Percentiles rank a stretch among this genome's conserved stretches.
These are phyloP conservation scores for Lepidium didymum DNA, from an alignment of 345 rosid genomes.

Conservation along the genomic window DNA sequence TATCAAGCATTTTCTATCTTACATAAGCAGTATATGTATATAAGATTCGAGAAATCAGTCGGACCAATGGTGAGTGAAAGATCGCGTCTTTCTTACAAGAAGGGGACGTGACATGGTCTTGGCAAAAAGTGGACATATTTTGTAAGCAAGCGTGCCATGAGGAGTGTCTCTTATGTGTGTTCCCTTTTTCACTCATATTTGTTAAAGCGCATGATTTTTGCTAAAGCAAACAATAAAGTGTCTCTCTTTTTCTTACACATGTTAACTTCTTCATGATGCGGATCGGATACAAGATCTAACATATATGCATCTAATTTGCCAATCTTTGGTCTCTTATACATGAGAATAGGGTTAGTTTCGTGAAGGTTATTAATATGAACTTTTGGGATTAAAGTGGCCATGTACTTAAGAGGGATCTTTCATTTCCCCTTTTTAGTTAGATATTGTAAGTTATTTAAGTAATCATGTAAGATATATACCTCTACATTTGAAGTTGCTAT, in stretches of 20 bases:
- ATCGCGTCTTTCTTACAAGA: constrained; percentile 18
- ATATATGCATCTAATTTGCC: neutral
- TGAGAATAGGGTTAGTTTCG: neutral
- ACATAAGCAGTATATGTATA: neutral
- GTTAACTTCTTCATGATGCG: constrained; percentile 18
- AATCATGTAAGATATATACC: no score
- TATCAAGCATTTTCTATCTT: neutral
- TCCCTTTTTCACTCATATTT: constrained; percentile 10
- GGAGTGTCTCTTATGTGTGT: constrained; percentile 20
- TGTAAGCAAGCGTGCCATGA: constrained; percentile 21
- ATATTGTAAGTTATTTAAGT: no score
- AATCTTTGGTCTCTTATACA: constrained; percentile 4
- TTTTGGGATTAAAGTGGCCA: neutral
- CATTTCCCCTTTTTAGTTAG: no score
- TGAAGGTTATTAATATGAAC: neutral
- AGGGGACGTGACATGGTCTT: constrained; percentile 26
- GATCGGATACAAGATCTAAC: constrained; percentile 13
- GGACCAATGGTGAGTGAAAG: constrained; percentile 15
- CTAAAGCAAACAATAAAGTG: constrained; percentile 16
- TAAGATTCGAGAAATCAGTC: neutral
- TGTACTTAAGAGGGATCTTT: no score
- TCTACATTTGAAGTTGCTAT: no score
- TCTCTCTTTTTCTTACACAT: constrained; percentile 16
- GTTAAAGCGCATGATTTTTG: constrained; percentile 21
- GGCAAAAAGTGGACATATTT: constrained; percentile 22